Percentiles rank a stretch among this genome's conserved stretches.
Evolutionary conservation across 148 eudicot genomes (phyloP).

Genomic region (Mesembryanthemum crystallinum): DNA sequence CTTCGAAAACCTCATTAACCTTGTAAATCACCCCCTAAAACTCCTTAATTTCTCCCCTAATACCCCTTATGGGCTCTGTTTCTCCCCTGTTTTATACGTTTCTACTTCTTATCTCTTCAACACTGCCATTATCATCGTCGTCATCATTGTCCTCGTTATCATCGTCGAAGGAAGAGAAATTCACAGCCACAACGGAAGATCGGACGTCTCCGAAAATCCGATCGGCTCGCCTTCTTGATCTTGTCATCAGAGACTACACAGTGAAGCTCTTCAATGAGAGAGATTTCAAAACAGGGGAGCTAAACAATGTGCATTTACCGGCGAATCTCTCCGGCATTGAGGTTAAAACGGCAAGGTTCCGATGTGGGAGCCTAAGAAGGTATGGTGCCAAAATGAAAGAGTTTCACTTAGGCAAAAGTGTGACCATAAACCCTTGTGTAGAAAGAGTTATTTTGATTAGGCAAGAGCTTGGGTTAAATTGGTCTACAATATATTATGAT

Average conservation of each 20-base stretch:
- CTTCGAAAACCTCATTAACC: constrained; percentile 6
- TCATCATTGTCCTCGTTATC: constrained; percentile 26
- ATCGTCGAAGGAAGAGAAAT: constrained; percentile 9
- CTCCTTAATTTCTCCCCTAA: neutral
- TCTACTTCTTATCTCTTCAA: constrained; percentile 30
- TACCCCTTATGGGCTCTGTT: constrained; percentile 51
- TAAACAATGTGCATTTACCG: constrained; percentile 48
- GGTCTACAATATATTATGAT: constrained; percentile 54
- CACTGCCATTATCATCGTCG: too few relatives aligned
- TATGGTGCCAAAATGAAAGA: constrained; percentile 67
- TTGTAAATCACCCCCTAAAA: neutral
- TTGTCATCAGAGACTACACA: constrained; percentile 69
- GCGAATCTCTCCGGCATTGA: constrained; percentile 62
- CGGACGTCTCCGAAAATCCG: constrained; percentile 35
- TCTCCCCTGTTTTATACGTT: constrained; percentile 31
- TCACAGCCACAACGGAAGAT: constrained; percentile 13
- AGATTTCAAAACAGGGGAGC: constrained; percentile 48
- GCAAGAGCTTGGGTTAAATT: constrained; percentile 57
- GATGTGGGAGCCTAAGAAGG: constrained; percentile 79
- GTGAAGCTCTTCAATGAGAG: constrained; percentile 36
- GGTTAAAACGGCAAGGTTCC: constrained; percentile 45
- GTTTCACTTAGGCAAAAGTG: constrained; percentile 46
- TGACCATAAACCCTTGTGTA: constrained; percentile 58
- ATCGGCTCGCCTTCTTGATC: constrained; percentile 72
- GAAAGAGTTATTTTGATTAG: constrained; percentile 62